Base-by-base conservation (phyloP, 305 asterid species). In the Withania somnifera region DNA sequence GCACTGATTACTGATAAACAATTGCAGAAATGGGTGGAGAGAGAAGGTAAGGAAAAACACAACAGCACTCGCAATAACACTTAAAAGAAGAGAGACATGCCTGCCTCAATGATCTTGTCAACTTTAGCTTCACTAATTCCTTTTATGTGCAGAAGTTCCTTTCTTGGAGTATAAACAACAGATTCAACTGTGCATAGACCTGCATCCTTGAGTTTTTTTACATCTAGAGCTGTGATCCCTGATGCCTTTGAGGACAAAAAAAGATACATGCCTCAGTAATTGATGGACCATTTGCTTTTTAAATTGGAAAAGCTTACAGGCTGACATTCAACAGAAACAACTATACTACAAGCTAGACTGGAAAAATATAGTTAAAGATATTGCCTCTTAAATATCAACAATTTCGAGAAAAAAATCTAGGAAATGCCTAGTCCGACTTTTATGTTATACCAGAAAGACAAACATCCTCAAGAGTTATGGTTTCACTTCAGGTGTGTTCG, bases 81-180 rank as follows among this genome's bases (percentile, higher is more conserved):
- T 45, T 45, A 9, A 24, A 53, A 4, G 17, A 73, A 52, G 83
- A 66, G 77, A 67, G 56, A 89, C 97, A 68, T 91, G 92, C 98
- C 99, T 91, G 98, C 98, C 83, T 95, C 98, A 40, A 94, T 91
- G 84, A 95, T 94, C 89, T 95, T 95, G 89, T 95, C 99, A 17
- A 93, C 99, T 91, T 94, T 95, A 56, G 99, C 97, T 84, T 95
- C 99, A 82, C 99, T 95, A 11, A 95, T 93, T 86, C 99, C 98
- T 88, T 95, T 95, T 56, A 95, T 94, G 82, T 85, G 94, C 85
- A 95, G 87, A 87, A 95, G 97, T 77, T 95, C 98, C 91, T 94
- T 95, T 85, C 99, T 91, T 24, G 99, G 99, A 64, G 99, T 87
- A 87, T 91, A 95, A 56, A 88, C 94, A 66, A 94, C 99, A 34